Conservation (phyloP, 2,329 filamentous ascomycete species). For the Pseudogymnoascus sp. region DNA sequence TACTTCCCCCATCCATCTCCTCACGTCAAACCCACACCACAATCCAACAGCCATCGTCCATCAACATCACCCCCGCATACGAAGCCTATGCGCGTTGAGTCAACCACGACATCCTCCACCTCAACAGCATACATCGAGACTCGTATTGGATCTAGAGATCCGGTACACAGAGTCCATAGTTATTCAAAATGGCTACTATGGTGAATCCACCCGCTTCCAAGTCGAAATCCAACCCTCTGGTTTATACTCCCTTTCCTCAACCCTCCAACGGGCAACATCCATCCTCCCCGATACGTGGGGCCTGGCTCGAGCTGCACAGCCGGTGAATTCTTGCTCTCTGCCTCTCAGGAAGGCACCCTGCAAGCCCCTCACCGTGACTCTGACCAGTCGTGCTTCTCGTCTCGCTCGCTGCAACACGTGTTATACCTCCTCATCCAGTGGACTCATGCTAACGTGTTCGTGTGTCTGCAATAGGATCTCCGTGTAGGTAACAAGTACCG, state of each 20-base stretch:
- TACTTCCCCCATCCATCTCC: background rate
- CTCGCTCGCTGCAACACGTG: background rate
- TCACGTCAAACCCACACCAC: background rate
- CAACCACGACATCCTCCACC: background rate
- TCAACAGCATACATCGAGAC: slow-evolving; percentile 17
- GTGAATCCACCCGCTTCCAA: slow-evolving; percentile 37
- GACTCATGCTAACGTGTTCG: background rate
- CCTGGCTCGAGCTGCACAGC: background rate
- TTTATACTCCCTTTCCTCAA: slow-evolving; percentile 33
- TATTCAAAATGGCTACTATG: slow-evolving; percentile 54
- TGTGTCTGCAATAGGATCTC: slow-evolving; percentile 62
- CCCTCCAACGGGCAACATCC: slow-evolving; percentile 22
- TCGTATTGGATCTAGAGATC: slow-evolving; percentile 21
- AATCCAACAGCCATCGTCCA: background rate
- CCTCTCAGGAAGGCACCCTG: background rate
- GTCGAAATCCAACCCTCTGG: slow-evolving; percentile 29
- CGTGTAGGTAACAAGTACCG: slow-evolving; percentile 99
- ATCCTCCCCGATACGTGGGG: background rate
- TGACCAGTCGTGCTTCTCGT: background rate
- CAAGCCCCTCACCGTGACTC: background rate
- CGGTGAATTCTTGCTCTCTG: slow-evolving; percentile 1
- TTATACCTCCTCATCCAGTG: background rate
- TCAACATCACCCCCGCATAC: background rate
- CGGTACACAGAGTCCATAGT: slow-evolving; percentile 29
- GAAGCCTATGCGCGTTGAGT: background rate